Evolutionary conservation across 208 protist species (phyloP).

Genomic region (Trypanosoma cruzi): DNA sequence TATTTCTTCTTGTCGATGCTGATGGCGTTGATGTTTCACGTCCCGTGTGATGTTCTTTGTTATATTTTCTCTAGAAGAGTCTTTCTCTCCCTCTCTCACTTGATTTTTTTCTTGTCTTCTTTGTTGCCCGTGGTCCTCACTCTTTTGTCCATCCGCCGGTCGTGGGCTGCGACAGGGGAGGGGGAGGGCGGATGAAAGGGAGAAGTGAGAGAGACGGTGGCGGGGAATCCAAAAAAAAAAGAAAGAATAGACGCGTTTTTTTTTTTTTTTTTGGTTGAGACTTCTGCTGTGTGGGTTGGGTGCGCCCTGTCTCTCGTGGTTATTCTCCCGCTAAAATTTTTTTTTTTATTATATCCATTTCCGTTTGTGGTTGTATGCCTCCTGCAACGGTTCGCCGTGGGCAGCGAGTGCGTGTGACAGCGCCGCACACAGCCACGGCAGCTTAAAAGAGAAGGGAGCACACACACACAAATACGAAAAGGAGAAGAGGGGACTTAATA

Average conservation of each 20-base stretch:
- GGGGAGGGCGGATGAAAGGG: too few species aligned
- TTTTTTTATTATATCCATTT: too few species aligned
- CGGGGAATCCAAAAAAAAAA: too few species aligned
- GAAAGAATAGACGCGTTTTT: too few species aligned
- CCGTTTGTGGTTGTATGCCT: too few species aligned
- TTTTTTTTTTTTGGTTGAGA: too few species aligned
- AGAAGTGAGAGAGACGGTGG: too few species aligned
- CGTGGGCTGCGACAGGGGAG: not conserved
- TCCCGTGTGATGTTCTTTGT: not conserved
- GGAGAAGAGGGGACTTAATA: not conserved
- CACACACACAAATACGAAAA: slow-evolving; percentile 9
- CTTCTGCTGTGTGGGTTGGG: too few species aligned
- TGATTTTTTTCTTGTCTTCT: not conserved
- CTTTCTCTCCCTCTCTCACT: not conserved
- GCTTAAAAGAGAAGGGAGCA: not conserved
- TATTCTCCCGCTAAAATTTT: too few species aligned
- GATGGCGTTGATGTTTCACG: not conserved
- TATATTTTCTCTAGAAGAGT: not conserved
- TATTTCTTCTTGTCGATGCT: not conserved
- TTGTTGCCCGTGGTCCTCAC: too few species aligned
- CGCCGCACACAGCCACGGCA: not conserved
- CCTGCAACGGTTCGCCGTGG: not conserved
- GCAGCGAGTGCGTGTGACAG: not conserved
- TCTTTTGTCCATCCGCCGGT: not conserved
- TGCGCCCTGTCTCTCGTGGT: too few species aligned